A percentile compares a stretch with the other conserved stretches of the same genome.
Evolutionary conservation across 2,329 filamentous ascomycete genomes (phyloP).

Genomic region (Aspergillus pseudonomiae): DNA sequence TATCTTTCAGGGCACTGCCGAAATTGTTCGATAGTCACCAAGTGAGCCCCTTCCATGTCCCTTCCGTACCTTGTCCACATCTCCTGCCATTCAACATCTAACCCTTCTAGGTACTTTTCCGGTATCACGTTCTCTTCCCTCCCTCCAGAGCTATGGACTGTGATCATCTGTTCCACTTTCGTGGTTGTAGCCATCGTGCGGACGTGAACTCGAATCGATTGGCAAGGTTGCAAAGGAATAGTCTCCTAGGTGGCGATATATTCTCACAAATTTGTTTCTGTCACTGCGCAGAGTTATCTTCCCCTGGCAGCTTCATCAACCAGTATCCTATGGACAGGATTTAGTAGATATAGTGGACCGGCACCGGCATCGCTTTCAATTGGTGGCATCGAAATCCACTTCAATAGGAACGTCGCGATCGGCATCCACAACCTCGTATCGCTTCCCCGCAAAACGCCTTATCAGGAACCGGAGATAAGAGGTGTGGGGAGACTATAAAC

Average conservation of each 20-base stretch:
- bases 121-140: conserved; percentile 3
- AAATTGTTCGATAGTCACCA: conserved; percentile 33
- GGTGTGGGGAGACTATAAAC: neutral
- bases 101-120: conserved; percentile 20
- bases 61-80: conserved; percentile 34
- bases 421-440: conserved; percentile 1
- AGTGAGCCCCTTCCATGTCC: conserved; percentile 29
- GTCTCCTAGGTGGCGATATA: neutral
- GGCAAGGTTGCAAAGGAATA: too few relatives aligned
- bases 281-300: neutral
- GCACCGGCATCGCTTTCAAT: conserved; percentile 8
- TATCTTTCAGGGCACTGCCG: conserved; percentile 28
- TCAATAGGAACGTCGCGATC: neutral
- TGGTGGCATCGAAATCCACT: conserved; percentile 17
- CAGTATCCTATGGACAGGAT: neutral
- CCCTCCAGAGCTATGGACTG: neutral
- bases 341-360: neutral
- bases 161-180: neutral
- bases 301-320: neutral
- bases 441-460: neutral
- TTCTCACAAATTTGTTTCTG: neutral
- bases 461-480: neutral
- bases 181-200: conserved; percentile 7
- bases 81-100: conserved; percentile 33
- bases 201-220: neutral